These are phyloP conservation scores for Ananas comosus DNA, from an alignment of 176 grass and related monocot genomes.

Conservation along the genomic window DNA sequence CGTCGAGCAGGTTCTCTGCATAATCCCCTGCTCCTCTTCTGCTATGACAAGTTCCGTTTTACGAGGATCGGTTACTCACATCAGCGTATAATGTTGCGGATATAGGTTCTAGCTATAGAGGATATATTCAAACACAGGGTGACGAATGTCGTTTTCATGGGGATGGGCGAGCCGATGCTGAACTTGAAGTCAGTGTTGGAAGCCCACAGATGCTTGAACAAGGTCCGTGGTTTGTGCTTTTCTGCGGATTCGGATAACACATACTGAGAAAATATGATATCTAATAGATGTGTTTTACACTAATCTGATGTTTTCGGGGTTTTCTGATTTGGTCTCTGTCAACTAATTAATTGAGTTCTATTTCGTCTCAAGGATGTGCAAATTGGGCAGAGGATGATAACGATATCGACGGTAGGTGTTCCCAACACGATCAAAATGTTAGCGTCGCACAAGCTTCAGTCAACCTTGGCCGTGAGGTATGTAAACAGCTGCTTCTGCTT, in stretches of 20 bases:
- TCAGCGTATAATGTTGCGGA: not conserved
- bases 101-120: conserved; percentile 78
- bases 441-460: conserved; percentile 82
- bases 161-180: conserved; percentile 96
- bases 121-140: conserved; percentile 83
- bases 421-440: conserved; percentile 89
- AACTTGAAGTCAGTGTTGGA: conserved; percentile 85
- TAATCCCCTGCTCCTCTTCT: not conserved
- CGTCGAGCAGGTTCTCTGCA: conserved; percentile 58
- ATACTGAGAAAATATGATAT: no score
- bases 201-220: conserved; percentile 77
- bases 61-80: not conserved
- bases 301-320: no score
- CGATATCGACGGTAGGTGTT: conserved; percentile 95
- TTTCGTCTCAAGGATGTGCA: conserved; percentile 53
- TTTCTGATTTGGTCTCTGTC: not conserved
- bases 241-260: no score
- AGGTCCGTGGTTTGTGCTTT: conserved; percentile 29
- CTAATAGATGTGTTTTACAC: no score
- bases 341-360: not conserved
- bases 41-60: not conserved
- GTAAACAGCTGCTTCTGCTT: no score
- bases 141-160: conserved; percentile 97
- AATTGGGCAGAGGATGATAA: conserved; percentile 99
- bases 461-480: conserved; percentile 88